These are phyloP conservation scores for Pseudogymnoascus sp. DNA, from an alignment of 2,329 filamentous ascomycete genomes.

Conservation along the genomic window DNA sequence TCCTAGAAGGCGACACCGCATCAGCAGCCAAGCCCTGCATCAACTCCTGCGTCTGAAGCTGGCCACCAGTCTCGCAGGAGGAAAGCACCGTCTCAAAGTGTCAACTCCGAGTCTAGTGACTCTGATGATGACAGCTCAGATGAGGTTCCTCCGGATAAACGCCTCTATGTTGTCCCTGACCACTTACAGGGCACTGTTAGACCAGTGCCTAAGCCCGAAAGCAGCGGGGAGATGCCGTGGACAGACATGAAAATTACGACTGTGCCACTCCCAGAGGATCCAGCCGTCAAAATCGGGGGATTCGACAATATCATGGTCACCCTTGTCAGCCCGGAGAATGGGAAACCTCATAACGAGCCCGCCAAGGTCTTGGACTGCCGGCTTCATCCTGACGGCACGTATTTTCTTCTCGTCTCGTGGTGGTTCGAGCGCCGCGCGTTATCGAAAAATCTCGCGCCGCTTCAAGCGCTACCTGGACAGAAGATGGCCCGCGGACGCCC, in stretches of 20 bases:
- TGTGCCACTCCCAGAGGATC: neutral
- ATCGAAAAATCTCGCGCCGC: neutral
- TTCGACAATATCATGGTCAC: constrained; percentile 6
- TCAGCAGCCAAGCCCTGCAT: neutral
- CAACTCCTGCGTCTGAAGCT: neutral
- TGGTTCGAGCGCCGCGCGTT: neutral
- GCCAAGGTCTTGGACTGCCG: constrained; percentile 5
- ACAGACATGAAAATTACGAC: neutral
- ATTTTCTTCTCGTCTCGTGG: constrained; percentile 1
- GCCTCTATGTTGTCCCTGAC: neutral
- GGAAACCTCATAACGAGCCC: neutral
- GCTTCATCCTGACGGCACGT: neutral
- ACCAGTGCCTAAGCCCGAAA: neutral
- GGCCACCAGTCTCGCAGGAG: neutral
- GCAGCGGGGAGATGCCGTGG: neutral
- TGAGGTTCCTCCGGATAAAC: neutral
- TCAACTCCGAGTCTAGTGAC: neutral
- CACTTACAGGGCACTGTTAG: neutral
- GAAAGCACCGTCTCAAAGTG: neutral
- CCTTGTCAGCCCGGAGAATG: neutral
- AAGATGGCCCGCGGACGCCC: neutral
- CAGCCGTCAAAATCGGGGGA: neutral
- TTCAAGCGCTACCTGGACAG: constrained; percentile 2
- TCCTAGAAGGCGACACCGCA: neutral
- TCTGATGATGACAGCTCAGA: neutral